phyloP scores from a whole-genome alignment of 306 rosid species.

The Abrus pulchellus region DNA sequence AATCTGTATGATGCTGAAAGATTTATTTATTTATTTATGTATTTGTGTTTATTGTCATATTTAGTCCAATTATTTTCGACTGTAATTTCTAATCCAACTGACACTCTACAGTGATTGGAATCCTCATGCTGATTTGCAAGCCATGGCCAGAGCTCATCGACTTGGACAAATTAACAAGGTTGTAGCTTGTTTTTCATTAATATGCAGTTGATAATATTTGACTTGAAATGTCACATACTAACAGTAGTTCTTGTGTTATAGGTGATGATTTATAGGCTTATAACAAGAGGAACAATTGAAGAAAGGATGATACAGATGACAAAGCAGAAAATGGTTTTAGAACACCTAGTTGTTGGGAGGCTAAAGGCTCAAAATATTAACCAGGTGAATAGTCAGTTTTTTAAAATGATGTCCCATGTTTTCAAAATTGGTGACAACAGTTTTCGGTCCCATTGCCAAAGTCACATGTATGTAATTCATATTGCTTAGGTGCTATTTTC shows the following conservation, averaged over 20 bases:
- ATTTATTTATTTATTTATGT: not conserved
- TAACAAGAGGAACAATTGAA: conserved; percentile 95
- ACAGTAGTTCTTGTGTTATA: conserved; percentile 54
- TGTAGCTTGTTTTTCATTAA: conserved; percentile 42
- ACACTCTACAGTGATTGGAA: conserved; percentile 92
- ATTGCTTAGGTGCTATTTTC: not conserved
- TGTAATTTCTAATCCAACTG: conserved; percentile 26
- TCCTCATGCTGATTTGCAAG: conserved; percentile 99
- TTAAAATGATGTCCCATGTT: conserved; percentile 11
- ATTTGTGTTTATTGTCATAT: conserved; percentile 5
- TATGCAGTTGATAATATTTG: conserved; percentile 33
- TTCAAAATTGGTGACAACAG: conserved; percentile 16
- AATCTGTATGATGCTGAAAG: not conserved
- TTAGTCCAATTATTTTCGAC: conserved; percentile 9
- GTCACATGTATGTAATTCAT: not conserved
- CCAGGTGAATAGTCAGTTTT: conserved; percentile 68
- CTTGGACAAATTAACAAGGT: conserved; percentile 99
- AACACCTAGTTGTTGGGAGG: conserved; percentile 98
- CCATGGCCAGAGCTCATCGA: conserved; percentile 99
- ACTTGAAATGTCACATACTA: not conserved
- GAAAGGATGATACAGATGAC: conserved; percentile 99
- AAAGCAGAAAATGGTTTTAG: conserved; percentile 98
- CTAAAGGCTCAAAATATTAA: conserved; percentile 93
- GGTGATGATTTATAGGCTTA: conserved; percentile 97
- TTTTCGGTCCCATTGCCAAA: conserved; percentile 25